Conservation (phyloP, 768 basidiomycete species). For the Chlorophyllum brunneum region DNA sequence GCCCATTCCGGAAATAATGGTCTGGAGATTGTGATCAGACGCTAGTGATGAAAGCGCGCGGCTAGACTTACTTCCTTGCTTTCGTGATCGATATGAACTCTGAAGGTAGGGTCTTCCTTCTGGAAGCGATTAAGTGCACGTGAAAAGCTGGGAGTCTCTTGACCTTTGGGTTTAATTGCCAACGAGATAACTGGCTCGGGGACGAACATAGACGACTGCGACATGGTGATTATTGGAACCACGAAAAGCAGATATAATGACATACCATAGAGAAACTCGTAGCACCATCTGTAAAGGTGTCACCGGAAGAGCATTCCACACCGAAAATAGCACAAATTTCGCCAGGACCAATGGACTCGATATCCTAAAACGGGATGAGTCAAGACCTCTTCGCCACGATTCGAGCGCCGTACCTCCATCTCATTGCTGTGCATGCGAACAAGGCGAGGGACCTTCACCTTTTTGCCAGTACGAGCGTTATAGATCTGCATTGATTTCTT, state of each 20-base stretch:
- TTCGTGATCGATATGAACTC: conserved; percentile 91
- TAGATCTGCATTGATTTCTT: conserved; percentile 83
- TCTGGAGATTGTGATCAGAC: conserved; percentile 41
- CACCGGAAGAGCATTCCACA: conserved; percentile 96
- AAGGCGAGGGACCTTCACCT: conserved; percentile 92
- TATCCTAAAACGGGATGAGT: conserved; percentile 52
- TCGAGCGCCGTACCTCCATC: conserved; percentile 76
- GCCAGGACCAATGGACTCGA: conserved; percentile 90
- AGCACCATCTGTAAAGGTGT: conserved; percentile 93
- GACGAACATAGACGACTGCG: conserved; percentile 94
- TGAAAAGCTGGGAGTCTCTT: conserved; percentile 95
- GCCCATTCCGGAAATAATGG: conserved; percentile 99
- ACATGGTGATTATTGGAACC: conserved; percentile 3
- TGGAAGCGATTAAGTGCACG: conserved; percentile 96
- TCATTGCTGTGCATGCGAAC: conserved; percentile 99
- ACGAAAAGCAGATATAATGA: conserved; percentile 3
- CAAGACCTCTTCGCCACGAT: background rate
- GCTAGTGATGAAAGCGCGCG: background rate
- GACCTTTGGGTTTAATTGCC: conserved; percentile 85
- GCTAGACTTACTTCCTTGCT: conserved; percentile 79
- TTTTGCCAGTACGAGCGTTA: conserved; percentile 94
- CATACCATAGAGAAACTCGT: conserved; percentile 90
- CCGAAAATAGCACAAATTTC: conserved; percentile 99
- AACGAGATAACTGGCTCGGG: conserved; percentile 98
- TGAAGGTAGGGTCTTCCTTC: conserved; percentile 98